Base-by-base conservation (phyloP, 192 early-diverging fungal species). In the Coemansia sp. region DNA sequence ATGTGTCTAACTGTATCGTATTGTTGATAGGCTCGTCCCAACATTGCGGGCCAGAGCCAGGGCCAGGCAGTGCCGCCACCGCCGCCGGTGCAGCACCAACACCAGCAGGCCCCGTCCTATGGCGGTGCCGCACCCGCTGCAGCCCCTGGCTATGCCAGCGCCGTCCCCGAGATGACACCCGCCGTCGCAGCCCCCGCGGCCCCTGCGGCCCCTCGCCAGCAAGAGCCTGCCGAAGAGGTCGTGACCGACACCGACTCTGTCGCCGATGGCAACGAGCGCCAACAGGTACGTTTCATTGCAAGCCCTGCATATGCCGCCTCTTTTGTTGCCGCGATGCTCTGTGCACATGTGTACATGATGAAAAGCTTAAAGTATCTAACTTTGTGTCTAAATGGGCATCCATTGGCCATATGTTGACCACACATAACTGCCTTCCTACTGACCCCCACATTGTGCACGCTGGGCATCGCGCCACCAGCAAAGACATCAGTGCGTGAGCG, bases 381-480 rank as follows among this genome's bases (percentile, higher is more conserved):
- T n/a, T n/a, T n/a, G n/a, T n/a, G n/a, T n/a, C n/a, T n/a, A n/a
- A n/a, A n/a, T n/a, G n/a, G n/a, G n/a, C n/a, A n/a, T n/a, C n/a
- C n/a, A n/a, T n/a, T n/a, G n/a, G n/a, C n/a, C n/a, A 23, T 13
- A 7, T 35, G 13, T 7, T 20, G 15, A 25, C n/a, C 36, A 1
- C 25, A 25, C 9, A 42, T 15, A 11, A 26, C 63, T 76, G 73
- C 73, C 73, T 76, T 76, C 72, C 72, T 76, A 29, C 73, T 76
- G 72, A 76, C 28, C 46, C 30, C 35, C 46, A 9, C 32, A 27
- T 33, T 19, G 13, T 36, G 18, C 19, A 22, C 22, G 26, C 10
- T 29, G 19, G 15, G 28, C 15, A n/a, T 17, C 30, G 19, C 2
- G 24, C n/a, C n/a, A n/a, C n/a, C n/a, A n/a, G n/a, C n/a, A n/a